phyloP scores from a whole-genome alignment of 257 asterid species.

The Gentiana straminea region DNA sequence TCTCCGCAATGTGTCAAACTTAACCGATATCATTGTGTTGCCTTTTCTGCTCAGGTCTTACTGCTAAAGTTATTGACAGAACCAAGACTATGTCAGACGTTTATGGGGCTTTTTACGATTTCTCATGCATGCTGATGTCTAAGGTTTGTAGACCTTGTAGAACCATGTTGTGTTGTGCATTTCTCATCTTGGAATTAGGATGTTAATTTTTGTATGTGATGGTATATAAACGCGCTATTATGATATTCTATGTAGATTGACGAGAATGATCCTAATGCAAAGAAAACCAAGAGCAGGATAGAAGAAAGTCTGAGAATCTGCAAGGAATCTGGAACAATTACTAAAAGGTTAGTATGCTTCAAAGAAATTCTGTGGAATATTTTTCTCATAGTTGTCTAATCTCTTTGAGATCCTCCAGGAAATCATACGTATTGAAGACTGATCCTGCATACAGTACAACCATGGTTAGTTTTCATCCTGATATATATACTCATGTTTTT shows the following conservation, averaged over 20 bases:
- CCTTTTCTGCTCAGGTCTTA: conserved; percentile 53
- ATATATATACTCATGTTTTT: background rate
- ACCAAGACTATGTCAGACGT: conserved; percentile 77
- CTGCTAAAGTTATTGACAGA: conserved; percentile 75
- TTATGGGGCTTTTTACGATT: conserved; percentile 87
- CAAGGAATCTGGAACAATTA: conserved; percentile 72
- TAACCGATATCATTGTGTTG: background rate
- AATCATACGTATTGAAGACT: conserved; percentile 50
- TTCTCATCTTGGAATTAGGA: no score
- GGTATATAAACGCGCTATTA: background rate
- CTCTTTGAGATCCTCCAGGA: conserved; percentile 32
- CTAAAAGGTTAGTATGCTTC: conserved; percentile 21
- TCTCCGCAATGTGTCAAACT: background rate
- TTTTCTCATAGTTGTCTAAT: conserved; percentile 8
- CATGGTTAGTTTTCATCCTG: conserved; percentile 33
- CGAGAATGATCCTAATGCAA: conserved; percentile 73
- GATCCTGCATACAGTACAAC: conserved; percentile 41
- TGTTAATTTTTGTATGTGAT: background rate
- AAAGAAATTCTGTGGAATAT: background rate
- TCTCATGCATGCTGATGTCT: conserved; percentile 68
- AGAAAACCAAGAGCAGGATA: conserved; percentile 47
- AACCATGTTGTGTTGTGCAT: no score
- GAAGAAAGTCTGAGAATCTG: conserved; percentile 63
- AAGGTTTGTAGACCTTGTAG: conserved; percentile 38
- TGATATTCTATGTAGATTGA: conserved; percentile 34